Base-by-base conservation (phyloP, 768 basidiomycete genomes). In the Tylopilus rubrobrunneus region DNA sequence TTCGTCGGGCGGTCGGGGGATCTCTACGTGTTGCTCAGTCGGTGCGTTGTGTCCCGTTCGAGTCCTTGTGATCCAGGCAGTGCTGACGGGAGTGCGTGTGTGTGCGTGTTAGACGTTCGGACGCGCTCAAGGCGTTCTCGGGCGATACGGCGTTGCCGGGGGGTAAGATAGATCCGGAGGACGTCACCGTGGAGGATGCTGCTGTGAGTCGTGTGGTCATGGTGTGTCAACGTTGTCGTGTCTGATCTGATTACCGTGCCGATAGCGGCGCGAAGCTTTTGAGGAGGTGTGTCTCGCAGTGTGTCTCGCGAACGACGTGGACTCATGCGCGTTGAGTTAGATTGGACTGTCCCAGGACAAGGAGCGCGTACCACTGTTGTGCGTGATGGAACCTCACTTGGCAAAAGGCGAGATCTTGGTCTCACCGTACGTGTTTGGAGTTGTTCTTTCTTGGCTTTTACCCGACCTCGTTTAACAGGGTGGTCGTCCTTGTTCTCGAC, bases 71-170 rank as follows among this genome's bases (percentile, higher is more conserved):
- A 25, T 25, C 25, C 25, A 19, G 25, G 25, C 25, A 11, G 7
- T 31, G 31, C 31, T 31, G 31, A 31, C 5, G 25, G 25, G 31
- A 5, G 31, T 31, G 31, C 31, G 3, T 1, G 5, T 37, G 4
- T 36, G 3, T 36, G 14, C 19, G 19, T 19, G 12, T 21, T 42
- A 95, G 92, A 56, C 84, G 92, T 2, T 84, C 92, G 2, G 76
- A 85, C 0, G 80, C 80, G 4, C 72, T 96, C 60, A 75, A 83
- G 36, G 78, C 85, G 9, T 96, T 89, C 61, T 88, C 92, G 1
- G 90, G 90, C 0, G 93, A 95, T 66, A 96, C 93, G 0, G 87
- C 90, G 1, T 71, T 96, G 5, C 93, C 92, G 0, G 92, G 93
- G 7, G 92, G 93, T 0, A 91, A 85, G 65, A 78, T 85, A 7